These are phyloP conservation scores for Aspergillus carbonarius DNA, from an alignment of 2,329 filamentous ascomycete species.

Conservation along the genomic window DNA sequence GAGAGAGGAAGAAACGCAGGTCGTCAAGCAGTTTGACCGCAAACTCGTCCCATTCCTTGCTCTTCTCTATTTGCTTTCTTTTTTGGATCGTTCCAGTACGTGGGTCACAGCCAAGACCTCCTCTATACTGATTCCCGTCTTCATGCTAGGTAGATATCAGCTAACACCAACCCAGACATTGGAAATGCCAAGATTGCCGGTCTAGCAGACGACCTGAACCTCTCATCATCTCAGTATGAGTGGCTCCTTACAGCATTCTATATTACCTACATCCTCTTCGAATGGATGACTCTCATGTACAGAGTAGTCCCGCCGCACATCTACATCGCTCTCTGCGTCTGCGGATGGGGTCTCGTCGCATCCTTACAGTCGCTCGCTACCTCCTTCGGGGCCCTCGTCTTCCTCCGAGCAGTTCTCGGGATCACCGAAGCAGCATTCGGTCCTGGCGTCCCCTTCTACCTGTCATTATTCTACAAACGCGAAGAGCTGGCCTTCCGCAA, in stretches of 20 bases:
- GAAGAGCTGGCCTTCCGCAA: slow-evolving; percentile 80
- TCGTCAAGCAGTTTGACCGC: slow-evolving; percentile 74
- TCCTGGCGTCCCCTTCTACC: slow-evolving; percentile 63
- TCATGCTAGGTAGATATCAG: not conserved
- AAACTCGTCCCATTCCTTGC: slow-evolving; percentile 78
- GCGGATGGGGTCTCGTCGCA: slow-evolving; percentile 76
- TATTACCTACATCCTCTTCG: slow-evolving; percentile 63
- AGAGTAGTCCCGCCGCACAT: slow-evolving; percentile 60
- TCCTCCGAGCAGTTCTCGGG: slow-evolving; percentile 49
- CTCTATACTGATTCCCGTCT: not conserved
- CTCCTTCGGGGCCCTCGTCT: slow-evolving; percentile 59
- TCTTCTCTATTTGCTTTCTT: slow-evolving; percentile 78
- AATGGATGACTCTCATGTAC: slow-evolving; percentile 67
- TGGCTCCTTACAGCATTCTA: slow-evolving; percentile 65
- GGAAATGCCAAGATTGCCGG: slow-evolving; percentile 65
- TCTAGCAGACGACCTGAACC: slow-evolving; percentile 52
- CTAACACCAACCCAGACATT: slow-evolving; percentile 45
- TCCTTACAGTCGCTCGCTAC: slow-evolving; percentile 69
- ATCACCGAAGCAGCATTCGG: slow-evolving; percentile 63
- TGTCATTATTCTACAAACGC: slow-evolving; percentile 63
- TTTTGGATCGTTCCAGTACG: slow-evolving; percentile 81
- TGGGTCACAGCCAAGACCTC: slow-evolving; percentile 12
- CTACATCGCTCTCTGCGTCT: slow-evolving; percentile 61
- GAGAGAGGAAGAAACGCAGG: slow-evolving; percentile 67
- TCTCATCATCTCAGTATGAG: slow-evolving; percentile 59